phyloP scores from a whole-genome alignment of 2,329 filamentous ascomycete genomes.

The Sporothrix euskadiensis region DNA sequence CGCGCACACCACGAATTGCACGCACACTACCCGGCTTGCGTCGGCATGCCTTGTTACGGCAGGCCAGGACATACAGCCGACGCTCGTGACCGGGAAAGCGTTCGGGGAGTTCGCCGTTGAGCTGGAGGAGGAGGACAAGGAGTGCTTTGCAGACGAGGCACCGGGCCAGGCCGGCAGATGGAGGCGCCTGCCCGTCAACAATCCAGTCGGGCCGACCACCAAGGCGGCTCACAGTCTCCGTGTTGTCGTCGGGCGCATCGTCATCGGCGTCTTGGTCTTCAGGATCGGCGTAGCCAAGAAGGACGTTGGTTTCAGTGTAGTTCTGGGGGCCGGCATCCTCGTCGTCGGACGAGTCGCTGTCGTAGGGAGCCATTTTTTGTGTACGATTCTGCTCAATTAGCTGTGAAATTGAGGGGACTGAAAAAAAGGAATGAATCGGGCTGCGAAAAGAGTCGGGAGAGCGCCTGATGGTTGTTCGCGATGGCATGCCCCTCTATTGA shows the following conservation, averaged over 20 bases:
- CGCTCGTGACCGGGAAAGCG: constrained; percentile 84
- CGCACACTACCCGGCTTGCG: constrained; percentile 81
- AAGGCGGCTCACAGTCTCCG: constrained; percentile 81
- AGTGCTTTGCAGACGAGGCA: constrained; percentile 85
- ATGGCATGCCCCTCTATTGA: constrained; percentile 16
- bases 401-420: background rate
- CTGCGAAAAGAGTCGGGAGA: background rate
- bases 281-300: constrained; percentile 81
- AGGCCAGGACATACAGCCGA: constrained; percentile 83
- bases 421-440: background rate
- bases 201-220: constrained; percentile 88
- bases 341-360: constrained; percentile 79
- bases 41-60: constrained; percentile 74
- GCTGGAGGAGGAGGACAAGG: constrained; percentile 83
- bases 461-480: background rate
- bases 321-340: constrained; percentile 55
- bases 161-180: constrained; percentile 74
- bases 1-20: constrained; percentile 67
- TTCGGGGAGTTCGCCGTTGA: constrained; percentile 87
- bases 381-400: background rate
- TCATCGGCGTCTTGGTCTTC: constrained; percentile 25
- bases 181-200: constrained; percentile 64
- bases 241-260: background rate
- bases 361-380: constrained; percentile 68
- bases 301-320: constrained; percentile 79